Evolutionary conservation across 2,329 filamentous ascomycete genomes (phyloP).

Genomic region (Blumeria hordei): DNA sequence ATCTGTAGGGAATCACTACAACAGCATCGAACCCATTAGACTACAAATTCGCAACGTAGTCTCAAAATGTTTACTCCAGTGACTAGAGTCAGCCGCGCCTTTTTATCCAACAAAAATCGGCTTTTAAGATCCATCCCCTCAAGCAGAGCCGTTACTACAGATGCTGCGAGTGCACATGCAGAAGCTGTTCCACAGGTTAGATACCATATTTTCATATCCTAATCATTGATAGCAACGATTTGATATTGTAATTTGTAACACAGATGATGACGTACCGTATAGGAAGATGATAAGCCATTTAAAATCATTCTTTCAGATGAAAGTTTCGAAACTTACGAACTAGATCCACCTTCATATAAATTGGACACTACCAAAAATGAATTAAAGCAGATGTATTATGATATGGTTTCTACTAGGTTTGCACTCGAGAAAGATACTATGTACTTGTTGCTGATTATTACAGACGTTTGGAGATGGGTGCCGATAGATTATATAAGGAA

Average conservation of each 20-base stretch:
- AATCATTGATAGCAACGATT: neutral
- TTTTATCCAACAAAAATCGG: no score
- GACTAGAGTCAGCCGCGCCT: no score
- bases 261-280: slow-evolving; percentile 4
- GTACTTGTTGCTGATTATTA: slow-evolving; percentile 3
- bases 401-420: slow-evolving; percentile 89
- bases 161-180: slow-evolving; percentile 77
- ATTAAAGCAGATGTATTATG: slow-evolving; percentile 95
- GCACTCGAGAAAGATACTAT: slow-evolving; percentile 11
- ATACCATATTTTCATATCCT: slow-evolving; percentile 3
- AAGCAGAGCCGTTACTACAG: slow-evolving; percentile 64
- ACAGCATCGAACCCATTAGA: no score
- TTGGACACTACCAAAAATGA: slow-evolving; percentile 90
- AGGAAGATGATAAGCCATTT: slow-evolving; percentile 91
- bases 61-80: no score
- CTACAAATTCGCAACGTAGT: no score
- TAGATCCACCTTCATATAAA: slow-evolving; percentile 86
- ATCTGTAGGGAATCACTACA: no score
- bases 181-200: slow-evolving; percentile 47
- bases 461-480: slow-evolving; percentile 99
- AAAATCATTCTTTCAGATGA: slow-evolving; percentile 82
- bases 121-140: neutral
- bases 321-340: slow-evolving; percentile 98
- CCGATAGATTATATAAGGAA: slow-evolving; percentile 98
- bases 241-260: neutral